Evolutionary conservation across 2,329 filamentous ascomycete species (phyloP), one percentile per base, ranked within the genome.

Genomic region (Teratosphaeria gauchensis): DNA sequence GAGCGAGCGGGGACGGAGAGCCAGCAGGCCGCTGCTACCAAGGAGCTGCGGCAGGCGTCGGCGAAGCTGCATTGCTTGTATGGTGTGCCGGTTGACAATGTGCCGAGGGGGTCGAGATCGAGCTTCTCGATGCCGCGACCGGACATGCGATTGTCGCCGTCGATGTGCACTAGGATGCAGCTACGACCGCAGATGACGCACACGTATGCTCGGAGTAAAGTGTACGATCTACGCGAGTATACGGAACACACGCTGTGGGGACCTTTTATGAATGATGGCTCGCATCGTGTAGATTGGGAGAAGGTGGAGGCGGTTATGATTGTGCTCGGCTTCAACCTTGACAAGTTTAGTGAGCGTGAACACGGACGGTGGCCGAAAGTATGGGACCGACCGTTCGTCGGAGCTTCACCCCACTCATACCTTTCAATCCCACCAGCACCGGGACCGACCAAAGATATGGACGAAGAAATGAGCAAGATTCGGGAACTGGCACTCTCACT

Each of bases 271-370:
- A 75, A 82, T 55, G 87, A 91, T 66, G 82, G 80, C 1, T 79
- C 77, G 2, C 79, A 78, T 56, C 72, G 73, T 4, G 85, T 89
- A 0, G 88, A 92, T 71, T 92, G 89, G 89, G 87, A 92, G 72
- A 89, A 88, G 74, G 74, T 91, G 11, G 88, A 92, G 72, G 84
- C 86, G 8, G 82, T 90, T 57, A 82, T 90, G 78, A 76, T 91
- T 3, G 83, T 87, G 1, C 72, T 92, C 3, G 81, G 81, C 3
- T 78, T 81, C 67, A 90, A 90, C 68, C 77, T 88, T 56, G 72
- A 75, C 46, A 68, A 72, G 9, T 80, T 82, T 63, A 73, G 65
- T 28, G 66, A 70, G 54, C 66, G 76, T 12, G 66, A 67, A 7
- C 75, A 76, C 19, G 74, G 75, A 1, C 72, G 81, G 2, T 80